phyloP scores from a whole-genome alignment of 2,329 filamentous ascomycete genomes.

The Aspergillus terreus region DNA sequence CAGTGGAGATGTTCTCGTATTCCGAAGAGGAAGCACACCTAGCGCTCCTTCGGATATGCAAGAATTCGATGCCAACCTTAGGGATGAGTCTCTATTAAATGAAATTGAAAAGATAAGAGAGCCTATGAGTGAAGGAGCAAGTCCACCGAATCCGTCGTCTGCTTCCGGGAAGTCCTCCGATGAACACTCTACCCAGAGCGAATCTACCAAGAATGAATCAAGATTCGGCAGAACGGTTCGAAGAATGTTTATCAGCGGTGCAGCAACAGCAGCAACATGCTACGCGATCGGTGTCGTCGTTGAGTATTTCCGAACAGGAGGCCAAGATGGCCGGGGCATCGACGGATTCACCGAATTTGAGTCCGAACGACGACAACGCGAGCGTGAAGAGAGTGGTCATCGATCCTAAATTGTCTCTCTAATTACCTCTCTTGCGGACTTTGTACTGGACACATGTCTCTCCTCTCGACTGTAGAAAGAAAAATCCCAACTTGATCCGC shows the following conservation, averaged over 20 bases:
- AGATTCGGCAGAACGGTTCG: slow-evolving; percentile 21
- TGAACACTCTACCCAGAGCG: slow-evolving; percentile 2
- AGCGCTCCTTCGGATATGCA: neutral
- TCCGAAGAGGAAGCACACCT: slow-evolving; percentile 20
- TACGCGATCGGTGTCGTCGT: slow-evolving; percentile 39
- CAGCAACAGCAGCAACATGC: slow-evolving; percentile 34
- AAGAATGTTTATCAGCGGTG: slow-evolving; percentile 33
- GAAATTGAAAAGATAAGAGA: neutral
- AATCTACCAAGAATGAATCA: slow-evolving; percentile 12
- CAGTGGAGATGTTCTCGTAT: slow-evolving; percentile 39
- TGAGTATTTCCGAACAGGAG: slow-evolving; percentile 42
- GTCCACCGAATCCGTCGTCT: neutral
- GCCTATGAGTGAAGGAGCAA: neutral
- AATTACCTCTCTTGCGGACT: neutral
- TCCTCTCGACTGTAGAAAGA: neutral
- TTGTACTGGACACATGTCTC: neutral
- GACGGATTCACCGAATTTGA: slow-evolving; percentile 39
- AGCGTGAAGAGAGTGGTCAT: slow-evolving; percentile 2
- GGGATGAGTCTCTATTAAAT: slow-evolving; percentile 2
- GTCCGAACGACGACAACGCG: slow-evolving; percentile 28
- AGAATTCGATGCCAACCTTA: neutral
- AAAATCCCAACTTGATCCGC: neutral
- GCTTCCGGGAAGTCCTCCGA: neutral
- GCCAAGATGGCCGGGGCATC: slow-evolving; percentile 34
- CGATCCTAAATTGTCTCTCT: neutral